These are phyloP conservation scores for Sutorius australiensis DNA, from an alignment of 768 basidiomycete genomes.

Conservation along the genomic window DNA sequence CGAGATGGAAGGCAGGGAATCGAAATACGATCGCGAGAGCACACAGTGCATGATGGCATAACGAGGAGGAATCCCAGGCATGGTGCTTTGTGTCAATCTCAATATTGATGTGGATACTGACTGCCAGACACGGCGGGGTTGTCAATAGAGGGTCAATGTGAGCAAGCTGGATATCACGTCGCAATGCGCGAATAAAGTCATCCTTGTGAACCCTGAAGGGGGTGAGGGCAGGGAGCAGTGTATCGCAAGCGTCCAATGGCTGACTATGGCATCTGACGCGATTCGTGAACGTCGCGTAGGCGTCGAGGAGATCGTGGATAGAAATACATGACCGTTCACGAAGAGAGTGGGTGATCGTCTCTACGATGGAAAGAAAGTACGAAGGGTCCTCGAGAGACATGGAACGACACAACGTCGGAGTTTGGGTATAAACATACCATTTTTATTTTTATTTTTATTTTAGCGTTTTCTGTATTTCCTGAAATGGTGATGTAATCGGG, in stretches of 20 bases:
- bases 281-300: conserved; percentile 50
- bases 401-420: neutral
- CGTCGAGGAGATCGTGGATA: conserved; percentile 56
- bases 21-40: conserved; percentile 49
- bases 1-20: conserved; percentile 41
- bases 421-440: neutral
- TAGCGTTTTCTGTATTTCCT: no score
- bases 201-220: conserved; percentile 33
- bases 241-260: conserved; percentile 1
- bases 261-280: conserved; percentile 34
- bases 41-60: conserved; percentile 55
- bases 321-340: conserved; percentile 38
- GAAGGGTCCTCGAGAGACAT: conserved; percentile 13
- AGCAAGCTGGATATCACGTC: conserved; percentile 49
- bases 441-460: no score
- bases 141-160: conserved; percentile 33
- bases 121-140: conserved; percentile 5
- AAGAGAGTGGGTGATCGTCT: conserved; percentile 46
- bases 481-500: no score
- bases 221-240: conserved; percentile 20
- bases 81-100: conserved; percentile 38
- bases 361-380: conserved; percentile 41
- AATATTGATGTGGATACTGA: conserved; percentile 6
- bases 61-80: conserved; percentile 38
- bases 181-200: conserved; percentile 40